Conservation (phyloP, 2,329 filamentous ascomycete species). For the Beauveria sp. region DNA sequence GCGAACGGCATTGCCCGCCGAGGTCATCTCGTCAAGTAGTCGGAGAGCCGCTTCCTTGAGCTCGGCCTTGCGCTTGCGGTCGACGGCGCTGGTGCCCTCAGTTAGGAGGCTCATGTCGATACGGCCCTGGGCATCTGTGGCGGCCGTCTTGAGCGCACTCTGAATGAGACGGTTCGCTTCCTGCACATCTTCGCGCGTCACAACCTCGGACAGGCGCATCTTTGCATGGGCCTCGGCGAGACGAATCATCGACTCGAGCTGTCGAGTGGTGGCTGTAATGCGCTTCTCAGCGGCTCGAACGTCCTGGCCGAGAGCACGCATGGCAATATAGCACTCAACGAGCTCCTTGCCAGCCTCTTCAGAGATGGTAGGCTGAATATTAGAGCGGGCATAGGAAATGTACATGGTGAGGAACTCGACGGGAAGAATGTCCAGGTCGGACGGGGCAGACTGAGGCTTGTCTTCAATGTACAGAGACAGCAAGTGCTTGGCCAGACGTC, state of each 20-base stretch:
- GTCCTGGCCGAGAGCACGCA: slow-evolving; percentile 87
- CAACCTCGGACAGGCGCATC: slow-evolving; percentile 76
- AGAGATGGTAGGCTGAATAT: slow-evolving; percentile 77
- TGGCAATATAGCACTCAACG: slow-evolving; percentile 80
- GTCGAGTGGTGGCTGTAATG: slow-evolving; percentile 94
- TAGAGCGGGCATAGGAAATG: slow-evolving; percentile 88
- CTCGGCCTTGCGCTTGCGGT: slow-evolving; percentile 74
- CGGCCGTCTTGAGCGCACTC: slow-evolving; percentile 88
- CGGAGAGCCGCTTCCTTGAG: slow-evolving; percentile 71
- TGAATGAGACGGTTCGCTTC: slow-evolving; percentile 93
- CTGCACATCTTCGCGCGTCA: slow-evolving; percentile 74
- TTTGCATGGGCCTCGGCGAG: slow-evolving; percentile 94
- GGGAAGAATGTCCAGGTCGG: slow-evolving; percentile 71
- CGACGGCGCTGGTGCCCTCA: slow-evolving; percentile 85
- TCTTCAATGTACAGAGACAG: slow-evolving; percentile 97
- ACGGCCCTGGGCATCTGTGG: slow-evolving; percentile 85
- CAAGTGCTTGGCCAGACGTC: slow-evolving; percentile 82
- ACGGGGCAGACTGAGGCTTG: slow-evolving; percentile 73
- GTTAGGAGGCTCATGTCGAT: slow-evolving; percentile 97
- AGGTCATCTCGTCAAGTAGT: slow-evolving; percentile 73
- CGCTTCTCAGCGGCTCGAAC: slow-evolving; percentile 85
- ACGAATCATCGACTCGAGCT: slow-evolving; percentile 97
- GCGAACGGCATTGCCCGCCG: slow-evolving; percentile 58
- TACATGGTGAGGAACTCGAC: slow-evolving; percentile 94
- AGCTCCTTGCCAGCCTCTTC: slow-evolving; percentile 75